Percentiles rank a stretch among this genome's conserved stretches.
Evolutionary conservation across 2,329 filamentous ascomycete genomes (phyloP).

Genomic region (Phoma sp.): DNA sequence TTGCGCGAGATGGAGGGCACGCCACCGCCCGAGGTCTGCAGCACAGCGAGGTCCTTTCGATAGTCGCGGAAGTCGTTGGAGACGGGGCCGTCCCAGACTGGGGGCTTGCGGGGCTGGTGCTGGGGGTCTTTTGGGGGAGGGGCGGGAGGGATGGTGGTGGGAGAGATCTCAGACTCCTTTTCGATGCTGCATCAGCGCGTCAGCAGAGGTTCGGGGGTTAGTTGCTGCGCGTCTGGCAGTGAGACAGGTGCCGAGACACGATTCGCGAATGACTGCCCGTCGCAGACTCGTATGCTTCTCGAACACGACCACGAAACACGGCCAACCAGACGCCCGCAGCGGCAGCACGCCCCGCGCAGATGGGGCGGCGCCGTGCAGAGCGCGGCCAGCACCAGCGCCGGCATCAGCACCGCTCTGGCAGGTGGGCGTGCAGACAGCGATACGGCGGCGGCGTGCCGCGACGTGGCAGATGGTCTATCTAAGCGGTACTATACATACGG

Average conservation of each 20-base stretch:
- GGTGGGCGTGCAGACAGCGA: neutral
- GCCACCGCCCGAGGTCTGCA: conserved; percentile 66
- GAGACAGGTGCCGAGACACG: conserved; percentile 31
- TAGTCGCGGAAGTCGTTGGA: conserved; percentile 71
- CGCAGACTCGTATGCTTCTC: conserved; percentile 12
- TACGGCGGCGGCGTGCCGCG: conserved; percentile 13
- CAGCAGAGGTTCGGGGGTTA: conserved; percentile 28
- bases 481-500: conserved; percentile 49
- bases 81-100: conserved; percentile 61
- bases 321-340: conserved; percentile 8
- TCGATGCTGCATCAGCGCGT: conserved; percentile 48
- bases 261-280: conserved; percentile 23
- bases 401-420: neutral
- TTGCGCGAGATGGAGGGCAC: conserved; percentile 64
- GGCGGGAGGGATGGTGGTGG: conserved; percentile 45
- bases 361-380: conserved; percentile 16
- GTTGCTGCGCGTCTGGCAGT: conserved; percentile 24
- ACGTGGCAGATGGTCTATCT: neutral
- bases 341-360: conserved; percentile 19
- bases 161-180: conserved; percentile 53
- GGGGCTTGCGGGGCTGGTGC: conserved; percentile 47
- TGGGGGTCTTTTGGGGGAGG: conserved; percentile 46
- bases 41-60: conserved; percentile 72
- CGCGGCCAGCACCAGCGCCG: too few relatives aligned
- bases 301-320: conserved; percentile 13